Base-by-base conservation (phyloP, 2,329 filamentous ascomycete species). In the Nemania diffusa region DNA sequence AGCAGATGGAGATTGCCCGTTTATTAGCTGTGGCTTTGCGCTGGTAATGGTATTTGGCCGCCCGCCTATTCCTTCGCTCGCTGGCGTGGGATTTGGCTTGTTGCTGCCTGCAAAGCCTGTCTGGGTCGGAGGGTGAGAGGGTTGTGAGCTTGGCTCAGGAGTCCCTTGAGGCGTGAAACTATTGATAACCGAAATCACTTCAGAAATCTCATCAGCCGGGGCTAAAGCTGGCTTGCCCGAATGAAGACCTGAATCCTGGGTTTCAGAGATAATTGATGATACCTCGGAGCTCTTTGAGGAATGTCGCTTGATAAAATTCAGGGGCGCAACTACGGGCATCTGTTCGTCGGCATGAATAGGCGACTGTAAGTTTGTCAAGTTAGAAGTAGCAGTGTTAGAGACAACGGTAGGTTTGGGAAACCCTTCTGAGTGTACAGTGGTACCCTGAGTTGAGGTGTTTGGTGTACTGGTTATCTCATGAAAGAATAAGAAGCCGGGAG, bases 401-500 rank as follows among this genome's bases (percentile, higher is more conserved):
- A n/a, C n/a, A 3, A 20, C 4, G 11, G 34, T 5, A 9, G 63
- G 34, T 5, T 57, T 57, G 8, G 44, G 11, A 17, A 32, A 17
- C 15, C 44, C 15, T 26, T 62, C 57, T 20, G 57, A 27, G 53
- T 34, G 22, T 9, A 17, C 6, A 2, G 24, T 22, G 1, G 50
- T 51, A 9, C n/a, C 53, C 7, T 64, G 57, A 50, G 57, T 56
- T 20, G 51, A 40, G 5, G 37, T n/a, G 24, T 53, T 60, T 24
- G 69, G 44, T n/a, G 46, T 32, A 29, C 8, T 67, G 40, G 55
- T 24, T 64, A 74, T 73, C 59, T 75, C 74, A 40, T 74, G 73
- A 48, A 73, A 76, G 24, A 74, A 48, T n/a, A 72, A 65, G 56
- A 74, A 67, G 2, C 73, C 73, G 22, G 73, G 73, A 6, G 50